phyloP scores from a whole-genome alignment of 495 filamentous ascomycete genomes.

The Neurospora discreta region DNA sequence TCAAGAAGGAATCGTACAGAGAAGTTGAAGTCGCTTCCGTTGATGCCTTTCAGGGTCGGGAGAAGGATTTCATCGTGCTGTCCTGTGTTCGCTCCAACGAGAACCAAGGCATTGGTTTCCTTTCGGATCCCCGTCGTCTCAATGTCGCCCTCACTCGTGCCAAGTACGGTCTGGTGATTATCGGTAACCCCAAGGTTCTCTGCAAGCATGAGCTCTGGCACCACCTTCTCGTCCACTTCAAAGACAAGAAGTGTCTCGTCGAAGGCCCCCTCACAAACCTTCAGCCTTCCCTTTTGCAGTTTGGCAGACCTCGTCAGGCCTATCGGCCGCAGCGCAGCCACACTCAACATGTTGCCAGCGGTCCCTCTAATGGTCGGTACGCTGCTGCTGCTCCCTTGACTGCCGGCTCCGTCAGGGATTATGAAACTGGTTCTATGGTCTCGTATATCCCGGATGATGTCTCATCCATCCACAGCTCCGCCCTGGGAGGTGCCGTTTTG shows the following conservation, averaged over 20 bases:
- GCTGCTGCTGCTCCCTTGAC: constrained; percentile 31
- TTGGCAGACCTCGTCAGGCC: constrained; percentile 82
- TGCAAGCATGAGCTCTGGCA: constrained; percentile 99
- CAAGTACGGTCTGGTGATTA: constrained; percentile 89
- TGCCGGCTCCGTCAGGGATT: constrained; percentile 50
- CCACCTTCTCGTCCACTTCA: constrained; percentile 91
- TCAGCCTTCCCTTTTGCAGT: constrained; percentile 88
- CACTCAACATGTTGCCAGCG: constrained; percentile 56
- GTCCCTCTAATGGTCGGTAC: constrained; percentile 45
- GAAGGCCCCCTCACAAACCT: constrained; percentile 95
- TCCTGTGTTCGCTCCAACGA: constrained; percentile 98
- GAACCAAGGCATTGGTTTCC: constrained; percentile 97
- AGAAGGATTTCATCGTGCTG: constrained; percentile 98
- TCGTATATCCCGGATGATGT: constrained; percentile 96
- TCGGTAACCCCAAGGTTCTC: constrained; percentile 96
- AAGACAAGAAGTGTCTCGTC: constrained; percentile 90
- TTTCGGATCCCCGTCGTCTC: constrained; percentile 94
- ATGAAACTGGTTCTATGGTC: constrained; percentile 78
- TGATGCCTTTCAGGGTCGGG: constrained; percentile 96
- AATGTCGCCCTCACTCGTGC: constrained; percentile 98
- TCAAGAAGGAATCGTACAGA: constrained; percentile 98
- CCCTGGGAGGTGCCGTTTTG: constrained; percentile 70
- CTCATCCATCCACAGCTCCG: constrained; percentile 87
- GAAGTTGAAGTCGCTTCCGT: constrained; percentile 98
- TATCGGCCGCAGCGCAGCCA: constrained; percentile 74